phyloP scores from a whole-genome alignment of 2,329 filamentous ascomycete genomes.

The Aspergillus oerlinghausenensis region DNA sequence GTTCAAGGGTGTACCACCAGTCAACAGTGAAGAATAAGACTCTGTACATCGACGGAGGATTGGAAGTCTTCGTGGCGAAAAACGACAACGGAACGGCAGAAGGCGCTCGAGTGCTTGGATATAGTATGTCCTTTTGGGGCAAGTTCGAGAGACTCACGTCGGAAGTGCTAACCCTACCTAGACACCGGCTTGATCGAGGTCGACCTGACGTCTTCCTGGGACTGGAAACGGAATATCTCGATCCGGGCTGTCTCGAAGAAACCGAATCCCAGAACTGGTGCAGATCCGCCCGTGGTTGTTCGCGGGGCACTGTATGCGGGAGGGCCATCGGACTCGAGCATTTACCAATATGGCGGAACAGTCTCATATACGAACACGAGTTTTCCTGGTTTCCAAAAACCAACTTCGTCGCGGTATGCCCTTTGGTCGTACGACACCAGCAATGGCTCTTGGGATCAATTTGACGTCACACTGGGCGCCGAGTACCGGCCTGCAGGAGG shows the following conservation, averaged over 20 bases:
- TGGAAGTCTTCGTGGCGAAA: slow-evolving; percentile 20
- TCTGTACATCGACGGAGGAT: slow-evolving; percentile 28
- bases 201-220: slow-evolving; percentile 26
- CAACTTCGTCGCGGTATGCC: slow-evolving; percentile 20
- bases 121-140: slow-evolving; percentile 16
- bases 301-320: slow-evolving; percentile 27
- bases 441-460: slow-evolving; percentile 20
- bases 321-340: slow-evolving; percentile 13
- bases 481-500: slow-evolving; percentile 31
- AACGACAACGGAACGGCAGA: slow-evolving; percentile 11
- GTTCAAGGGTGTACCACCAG: slow-evolving; percentile 25
- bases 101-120: slow-evolving; percentile 22
- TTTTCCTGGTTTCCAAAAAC: slow-evolving; percentile 24
- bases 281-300: slow-evolving; percentile 20
- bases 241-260: slow-evolving; percentile 19
- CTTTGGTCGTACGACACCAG: slow-evolving; percentile 29
- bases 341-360: slow-evolving; percentile 33
- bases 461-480: slow-evolving; percentile 19
- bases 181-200: slow-evolving; percentile 25
- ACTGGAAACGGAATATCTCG: slow-evolving; percentile 26
- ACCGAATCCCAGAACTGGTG: slow-evolving; percentile 16
- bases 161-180: slow-evolving; percentile 4
- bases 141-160: neutral
- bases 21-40: slow-evolving; percentile 26
- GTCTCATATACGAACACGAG: slow-evolving; percentile 23